Conservation (phyloP, 495 filamentous ascomycete species). For the Bacidia gigantensis region DNA sequence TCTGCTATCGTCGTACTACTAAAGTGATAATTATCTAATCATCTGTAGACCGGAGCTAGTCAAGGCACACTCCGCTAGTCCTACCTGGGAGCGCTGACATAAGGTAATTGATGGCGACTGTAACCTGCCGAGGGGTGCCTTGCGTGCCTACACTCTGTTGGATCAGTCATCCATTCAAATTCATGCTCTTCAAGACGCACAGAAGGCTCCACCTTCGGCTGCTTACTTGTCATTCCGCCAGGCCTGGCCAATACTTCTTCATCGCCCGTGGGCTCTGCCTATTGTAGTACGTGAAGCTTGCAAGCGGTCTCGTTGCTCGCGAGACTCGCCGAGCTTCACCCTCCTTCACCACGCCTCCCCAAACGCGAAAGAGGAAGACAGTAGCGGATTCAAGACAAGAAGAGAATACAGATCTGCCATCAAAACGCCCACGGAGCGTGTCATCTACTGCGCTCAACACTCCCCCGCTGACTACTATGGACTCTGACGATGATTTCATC, state of each 20-base stretch:
- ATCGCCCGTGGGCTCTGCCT: not conserved
- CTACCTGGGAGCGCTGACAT: no score
- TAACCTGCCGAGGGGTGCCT: no score
- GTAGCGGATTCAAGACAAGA: slow-evolving; percentile 52
- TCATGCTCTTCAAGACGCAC: not conserved
- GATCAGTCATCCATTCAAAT: not conserved
- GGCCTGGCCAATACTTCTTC: not conserved
- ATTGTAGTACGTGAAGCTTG: slow-evolving; percentile 10
- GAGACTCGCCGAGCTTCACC: slow-evolving; percentile 25
- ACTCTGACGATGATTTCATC: slow-evolving; percentile 94
- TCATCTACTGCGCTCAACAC: slow-evolving; percentile 46
- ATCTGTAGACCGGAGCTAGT: no score
- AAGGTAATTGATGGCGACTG: no score
- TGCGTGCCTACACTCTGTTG: not conserved
- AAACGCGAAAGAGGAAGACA: slow-evolving; percentile 76
- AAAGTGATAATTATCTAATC: no score
- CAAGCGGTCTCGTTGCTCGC: slow-evolving; percentile 17
- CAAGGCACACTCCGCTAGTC: no score
- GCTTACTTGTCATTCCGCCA: not conserved
- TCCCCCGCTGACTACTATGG: slow-evolving; percentile 49
- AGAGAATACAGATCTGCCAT: slow-evolving; percentile 25
- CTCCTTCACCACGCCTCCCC: slow-evolving; percentile 48
- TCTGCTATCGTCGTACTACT: no score
- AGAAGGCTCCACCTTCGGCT: not conserved
- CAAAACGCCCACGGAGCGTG: slow-evolving; percentile 36